Evolutionary conservation across 192 early-diverging fungal genomes (phyloP).

Genomic region (Rhizophlyctis rosea): DNA sequence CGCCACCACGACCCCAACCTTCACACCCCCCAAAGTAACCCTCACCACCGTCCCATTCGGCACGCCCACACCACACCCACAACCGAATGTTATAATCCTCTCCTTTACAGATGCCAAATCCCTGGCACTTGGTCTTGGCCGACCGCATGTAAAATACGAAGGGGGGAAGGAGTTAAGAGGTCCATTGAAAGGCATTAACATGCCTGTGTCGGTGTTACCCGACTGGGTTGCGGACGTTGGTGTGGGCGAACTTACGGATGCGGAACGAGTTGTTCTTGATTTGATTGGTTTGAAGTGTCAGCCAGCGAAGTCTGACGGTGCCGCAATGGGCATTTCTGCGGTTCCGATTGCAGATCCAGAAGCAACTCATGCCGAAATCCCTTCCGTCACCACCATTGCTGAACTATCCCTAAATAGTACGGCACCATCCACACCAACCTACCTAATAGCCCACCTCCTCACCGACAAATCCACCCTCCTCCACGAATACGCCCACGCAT

Average conservation of each 20-base stretch:
- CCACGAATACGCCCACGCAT: conserved; percentile 54
- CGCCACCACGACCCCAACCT: background rate
- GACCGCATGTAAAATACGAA: conserved; percentile 49
- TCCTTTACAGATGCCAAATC: conserved; percentile 17
- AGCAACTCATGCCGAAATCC: background rate
- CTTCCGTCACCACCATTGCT: background rate
- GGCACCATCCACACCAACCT: conserved; percentile 4
- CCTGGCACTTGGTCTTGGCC: conserved; percentile 30
- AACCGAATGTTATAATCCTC: conserved; percentile 27
- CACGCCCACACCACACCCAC: background rate
- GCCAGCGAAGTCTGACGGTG: background rate
- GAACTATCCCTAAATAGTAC: background rate
- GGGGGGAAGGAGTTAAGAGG: conserved; percentile 39
- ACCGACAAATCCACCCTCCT: conserved; percentile 41
- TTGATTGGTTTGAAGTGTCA: background rate
- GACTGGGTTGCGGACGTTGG: conserved; percentile 13
- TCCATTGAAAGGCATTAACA: conserved; percentile 51
- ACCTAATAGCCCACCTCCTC: conserved; percentile 38
- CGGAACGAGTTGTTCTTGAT: background rate
- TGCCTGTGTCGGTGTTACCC: conserved; percentile 21
- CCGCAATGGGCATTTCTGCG: background rate
- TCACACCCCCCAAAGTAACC: conserved; percentile 6
- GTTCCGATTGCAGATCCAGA: background rate
- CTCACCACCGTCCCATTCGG: background rate
- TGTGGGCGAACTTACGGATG: background rate